Base-by-base conservation (phyloP, 306 rosid genomes). In the Gillenia trifoliata region DNA sequence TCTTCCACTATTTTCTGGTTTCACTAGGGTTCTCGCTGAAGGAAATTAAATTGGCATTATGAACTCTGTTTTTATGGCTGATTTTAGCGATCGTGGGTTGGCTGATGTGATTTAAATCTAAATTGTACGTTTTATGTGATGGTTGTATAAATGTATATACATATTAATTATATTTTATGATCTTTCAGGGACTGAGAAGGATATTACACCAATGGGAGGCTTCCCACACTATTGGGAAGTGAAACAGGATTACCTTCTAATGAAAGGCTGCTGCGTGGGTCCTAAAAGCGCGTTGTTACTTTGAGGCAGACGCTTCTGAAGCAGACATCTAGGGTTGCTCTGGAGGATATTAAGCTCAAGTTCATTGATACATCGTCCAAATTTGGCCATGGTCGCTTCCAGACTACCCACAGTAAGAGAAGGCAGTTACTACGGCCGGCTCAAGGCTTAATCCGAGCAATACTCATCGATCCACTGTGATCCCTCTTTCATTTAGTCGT, bases 341-440 rank as follows among this genome's bases (percentile, higher is more conserved):
- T 86, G 64, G 97, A 89, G 66, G 93, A 89, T 31, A 88, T 89
- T 74, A 88, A 85, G 43, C 78, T 88, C 62, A 91, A 89, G 86
- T 91, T 91, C 78, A 85, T 91, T 1, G 97, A 89, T 74, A 86
- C 97, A 8, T 89, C 96, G 0, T 92, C 97, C 38, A 89, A 92
- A 59, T 89, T 88, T 62, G 97, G 96, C n/a, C 97, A 92, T 66
- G 97, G 96, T 3, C 91, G 91, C 66, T 92, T 92, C 86, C 96
- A 92, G 84, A 83, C 91, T 13, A 73, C 81, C 3, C 80, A n/a
- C n/a, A n/a, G n/a, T n/a, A 82, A 71, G 97, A 92, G 89, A 92
- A 92, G 64, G 83, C 83, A 89, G 79, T 89, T 91, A 83, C 70
- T 91, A 72, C 41, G 91, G 97, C 50, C 88, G 91, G 8, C 60